Conservation (phyloP, 768 basidiomycete species). For the Lactarius hengduanensis region DNA sequence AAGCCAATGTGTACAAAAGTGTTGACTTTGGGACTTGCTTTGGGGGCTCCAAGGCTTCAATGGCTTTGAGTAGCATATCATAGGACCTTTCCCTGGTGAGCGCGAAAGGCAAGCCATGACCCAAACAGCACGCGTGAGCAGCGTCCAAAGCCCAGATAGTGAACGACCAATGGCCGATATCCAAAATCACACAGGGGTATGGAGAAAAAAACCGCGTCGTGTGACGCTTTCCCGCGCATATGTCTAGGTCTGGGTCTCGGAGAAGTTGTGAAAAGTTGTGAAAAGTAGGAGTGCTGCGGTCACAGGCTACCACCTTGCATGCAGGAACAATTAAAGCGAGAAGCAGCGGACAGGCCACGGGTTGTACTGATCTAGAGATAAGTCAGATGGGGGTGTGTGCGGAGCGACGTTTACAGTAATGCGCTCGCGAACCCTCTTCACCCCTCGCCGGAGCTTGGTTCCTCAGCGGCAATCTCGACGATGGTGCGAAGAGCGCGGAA, state of each 20-base stretch:
- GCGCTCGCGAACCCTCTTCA: neutral
- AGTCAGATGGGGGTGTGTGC: slow-evolving; percentile 54
- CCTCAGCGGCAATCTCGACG: slow-evolving; percentile 48
- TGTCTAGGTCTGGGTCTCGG: slow-evolving; percentile 18
- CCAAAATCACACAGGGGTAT: neutral
- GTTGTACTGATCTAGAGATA: slow-evolving; percentile 54
- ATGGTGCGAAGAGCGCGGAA: slow-evolving; percentile 58
- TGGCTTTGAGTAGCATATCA: neutral
- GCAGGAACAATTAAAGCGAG: slow-evolving; percentile 5
- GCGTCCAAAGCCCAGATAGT: neutral
- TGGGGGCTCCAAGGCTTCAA: neutral
- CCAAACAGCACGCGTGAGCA: neutral
- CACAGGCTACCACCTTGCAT: slow-evolving; percentile 25
- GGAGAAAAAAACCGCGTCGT: neutral
- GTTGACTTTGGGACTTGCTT: neutral
- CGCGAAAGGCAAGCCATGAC: neutral
- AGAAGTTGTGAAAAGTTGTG: slow-evolving; percentile 47
- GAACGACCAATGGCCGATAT: neutral
- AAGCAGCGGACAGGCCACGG: slow-evolving; percentile 18
- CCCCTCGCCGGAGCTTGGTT: slow-evolving; percentile 31
- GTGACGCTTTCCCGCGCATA: neutral
- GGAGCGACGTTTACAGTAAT: too few species aligned
- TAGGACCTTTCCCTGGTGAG: neutral
- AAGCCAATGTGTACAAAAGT: neutral
- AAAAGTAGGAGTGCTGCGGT: slow-evolving; percentile 61